Conservation (phyloP, 1,284 basidiomycete genomes). For the Ustanciosporium gigantosporum region DNA sequence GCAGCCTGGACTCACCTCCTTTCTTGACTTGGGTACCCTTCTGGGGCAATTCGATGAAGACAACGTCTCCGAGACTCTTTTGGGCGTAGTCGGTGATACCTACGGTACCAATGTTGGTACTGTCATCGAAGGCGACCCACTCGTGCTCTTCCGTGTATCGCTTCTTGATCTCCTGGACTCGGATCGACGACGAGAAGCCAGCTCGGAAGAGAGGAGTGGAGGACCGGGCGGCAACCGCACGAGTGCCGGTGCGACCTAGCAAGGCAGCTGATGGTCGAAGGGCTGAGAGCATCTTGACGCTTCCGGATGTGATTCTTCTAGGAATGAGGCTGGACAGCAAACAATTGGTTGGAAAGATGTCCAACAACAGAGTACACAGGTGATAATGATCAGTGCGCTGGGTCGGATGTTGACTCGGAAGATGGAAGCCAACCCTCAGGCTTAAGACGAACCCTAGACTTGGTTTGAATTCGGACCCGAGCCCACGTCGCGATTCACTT, state of each 20-base stretch:
- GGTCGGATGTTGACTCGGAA: too few relatives aligned
- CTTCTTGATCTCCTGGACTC: conserved; percentile 31
- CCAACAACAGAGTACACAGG: too few relatives aligned
- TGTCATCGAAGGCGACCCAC: conserved; percentile 78
- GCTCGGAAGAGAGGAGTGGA: conserved; percentile 16
- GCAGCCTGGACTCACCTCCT: conserved; percentile 79
- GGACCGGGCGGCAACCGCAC: conserved; percentile 25
- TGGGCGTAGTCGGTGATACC: conserved; percentile 94
- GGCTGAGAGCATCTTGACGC: conserved; percentile 20
- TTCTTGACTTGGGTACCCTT: conserved; percentile 72
- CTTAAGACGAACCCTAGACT: too few relatives aligned
- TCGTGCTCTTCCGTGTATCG: conserved; percentile 82
- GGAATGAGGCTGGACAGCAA: too few relatives aligned
- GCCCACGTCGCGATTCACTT: too few relatives aligned
- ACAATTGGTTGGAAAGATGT: too few relatives aligned
- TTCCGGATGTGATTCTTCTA: too few relatives aligned
- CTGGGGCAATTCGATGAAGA: conserved; percentile 88
- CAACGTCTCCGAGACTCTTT: conserved; percentile 89
- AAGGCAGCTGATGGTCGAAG: conserved; percentile 17
- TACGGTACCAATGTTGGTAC: conserved; percentile 78
- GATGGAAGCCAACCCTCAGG: too few relatives aligned
- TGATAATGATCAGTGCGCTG: too few relatives aligned
- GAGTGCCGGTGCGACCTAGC: conserved; percentile 17
- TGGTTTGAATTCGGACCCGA: too few relatives aligned
- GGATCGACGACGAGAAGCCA: conserved; percentile 25